A percentile compares a stretch with the other conserved stretches of the same genome.
phyloP scores from a whole-genome alignment of 805 yeast species.

The Torulaspora indica region DNA sequence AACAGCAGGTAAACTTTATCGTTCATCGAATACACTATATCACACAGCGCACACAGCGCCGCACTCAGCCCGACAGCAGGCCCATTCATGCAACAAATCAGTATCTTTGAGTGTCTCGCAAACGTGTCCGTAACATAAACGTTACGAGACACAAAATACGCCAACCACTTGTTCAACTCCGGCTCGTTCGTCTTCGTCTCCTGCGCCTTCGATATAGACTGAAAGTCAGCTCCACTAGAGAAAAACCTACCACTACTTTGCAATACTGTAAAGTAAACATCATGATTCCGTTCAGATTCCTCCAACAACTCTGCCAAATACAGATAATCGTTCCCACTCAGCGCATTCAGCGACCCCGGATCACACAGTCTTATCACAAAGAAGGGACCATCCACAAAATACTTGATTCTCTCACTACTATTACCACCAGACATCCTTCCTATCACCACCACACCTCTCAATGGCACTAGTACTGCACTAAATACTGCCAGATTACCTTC shows the following conservation, averaged over 20 bases:
- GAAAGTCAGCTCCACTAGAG: conserved; percentile 80
- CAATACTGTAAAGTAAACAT: conserved; percentile 59
- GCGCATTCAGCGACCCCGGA: conserved; percentile 60
- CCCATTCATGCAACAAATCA: conserved; percentile 75
- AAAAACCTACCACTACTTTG: conserved; percentile 71
- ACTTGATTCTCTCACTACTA: conserved; percentile 15
- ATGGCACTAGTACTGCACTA: too few relatives aligned
- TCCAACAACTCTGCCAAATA: conserved; percentile 55
- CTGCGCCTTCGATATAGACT: conserved; percentile 24
- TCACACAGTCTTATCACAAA: conserved; percentile 62
- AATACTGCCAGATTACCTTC: background rate
- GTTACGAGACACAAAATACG: conserved; percentile 64
- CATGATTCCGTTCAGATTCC: conserved; percentile 57
- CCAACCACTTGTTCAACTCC: conserved; percentile 45
- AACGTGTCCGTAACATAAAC: conserved; percentile 62
- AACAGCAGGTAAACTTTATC: conserved; percentile 54
- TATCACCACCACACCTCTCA: too few relatives aligned
- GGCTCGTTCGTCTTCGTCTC: conserved; percentile 16
- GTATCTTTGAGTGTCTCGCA: conserved; percentile 63
- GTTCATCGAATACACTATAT: conserved; percentile 65
- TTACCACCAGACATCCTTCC: background rate
- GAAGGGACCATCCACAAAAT: conserved; percentile 28
- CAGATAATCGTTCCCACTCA: conserved; percentile 60
- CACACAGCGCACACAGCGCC: conserved; percentile 70
- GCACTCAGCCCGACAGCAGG: conserved; percentile 80